phyloP scores from a whole-genome alignment of 1,284 basidiomycete genomes.

The Malassezia yamatoensis region DNA sequence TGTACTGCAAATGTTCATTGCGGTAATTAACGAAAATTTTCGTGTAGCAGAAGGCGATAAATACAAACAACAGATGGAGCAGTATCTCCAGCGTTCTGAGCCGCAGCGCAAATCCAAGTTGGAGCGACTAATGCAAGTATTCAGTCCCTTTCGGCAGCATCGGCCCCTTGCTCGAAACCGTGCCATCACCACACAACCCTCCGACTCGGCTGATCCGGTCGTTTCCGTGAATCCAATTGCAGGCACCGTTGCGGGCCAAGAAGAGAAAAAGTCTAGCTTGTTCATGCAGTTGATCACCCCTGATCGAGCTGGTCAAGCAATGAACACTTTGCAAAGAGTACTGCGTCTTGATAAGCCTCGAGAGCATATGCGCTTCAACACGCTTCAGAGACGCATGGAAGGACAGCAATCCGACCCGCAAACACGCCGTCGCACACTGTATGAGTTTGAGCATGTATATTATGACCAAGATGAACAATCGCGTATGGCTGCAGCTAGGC shows the following conservation, averaged over 20 bases:
- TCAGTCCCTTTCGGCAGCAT: conserved; percentile 85
- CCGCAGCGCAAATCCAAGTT: conserved; percentile 31
- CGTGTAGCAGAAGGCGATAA: conserved; percentile 84
- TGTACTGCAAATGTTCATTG: conserved; percentile 94
- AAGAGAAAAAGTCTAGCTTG: conserved; percentile 16
- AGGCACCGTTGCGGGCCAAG: conserved; percentile 19
- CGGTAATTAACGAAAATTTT: conserved; percentile 97
- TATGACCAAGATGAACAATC: conserved; percentile 31
- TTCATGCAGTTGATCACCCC: conserved; percentile 16
- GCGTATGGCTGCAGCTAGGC: conserved; percentile 56
- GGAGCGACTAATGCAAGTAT: conserved; percentile 53
- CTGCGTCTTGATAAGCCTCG: conserved; percentile 54
- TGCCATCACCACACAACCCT: neutral
- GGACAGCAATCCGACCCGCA: neutral
- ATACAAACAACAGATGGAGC: conserved; percentile 66
- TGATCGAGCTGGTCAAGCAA: conserved; percentile 11
- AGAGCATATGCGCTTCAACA: conserved; percentile 58
- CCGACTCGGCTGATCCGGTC: neutral
- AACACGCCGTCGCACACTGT: conserved; percentile 8
- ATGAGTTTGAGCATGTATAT: conserved; percentile 14
- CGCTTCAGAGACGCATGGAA: conserved; percentile 27
- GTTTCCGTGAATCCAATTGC: conserved; percentile 22
- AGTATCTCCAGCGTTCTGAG: conserved; percentile 51
- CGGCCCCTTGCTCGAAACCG: conserved; percentile 1
- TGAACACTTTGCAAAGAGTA: conserved; percentile 26